Evolutionary conservation across 75 land plant genomes (phyloP), one percentile per base, ranked within the genome.

Genomic region (Larix kaempferi): DNA sequence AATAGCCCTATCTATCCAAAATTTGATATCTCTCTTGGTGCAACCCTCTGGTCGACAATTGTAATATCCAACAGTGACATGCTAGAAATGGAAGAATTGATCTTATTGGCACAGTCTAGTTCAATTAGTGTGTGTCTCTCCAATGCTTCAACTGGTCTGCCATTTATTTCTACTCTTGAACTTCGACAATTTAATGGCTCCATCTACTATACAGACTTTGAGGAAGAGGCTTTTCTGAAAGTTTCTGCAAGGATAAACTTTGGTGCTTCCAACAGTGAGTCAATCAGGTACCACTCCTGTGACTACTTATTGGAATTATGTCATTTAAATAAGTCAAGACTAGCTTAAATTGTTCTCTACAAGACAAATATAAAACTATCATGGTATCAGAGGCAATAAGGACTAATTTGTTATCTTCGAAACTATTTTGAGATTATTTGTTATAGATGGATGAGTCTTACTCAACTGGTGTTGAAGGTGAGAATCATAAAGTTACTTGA

Each of bases 121-220:
- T 74, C 84, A 15, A 74, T 89, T n/a, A 85, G 85, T 74, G 85
- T 92, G 7, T 94, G 96, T 73, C 84, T 94, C 35, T 87, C 87
- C 27, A 87, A 89, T 89, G 87, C 87, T 65, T 81, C 90, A 35
- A 88, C 92, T 58, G 95, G 95, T 39, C 81, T 78, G 65, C 90
- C 92, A 61, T 92, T 92, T 79, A 90, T 92, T 27, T 91, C 93
- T 23, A 88, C 83, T 56, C 89, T 93, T 49, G 96, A 93, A 85
- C 91, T 93, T 59, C 86, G 96, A 16, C 91, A 84, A 59, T 86
- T 92, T 74, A 88, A 88, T 82, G 92, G 85, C 17, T 86, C 90
- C 15, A 29, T 88, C 19, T 92, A 92, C 76, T 76, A 74, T 16
- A 88, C 90, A 23, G 56, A 76, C 1, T 82, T 58, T 81, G 93